A percentile compares a stretch with the other conserved stretches of the same genome.
phyloP scores from a whole-genome alignment of 177 flowering plant genomes.

The Telopea speciosissima region DNA sequence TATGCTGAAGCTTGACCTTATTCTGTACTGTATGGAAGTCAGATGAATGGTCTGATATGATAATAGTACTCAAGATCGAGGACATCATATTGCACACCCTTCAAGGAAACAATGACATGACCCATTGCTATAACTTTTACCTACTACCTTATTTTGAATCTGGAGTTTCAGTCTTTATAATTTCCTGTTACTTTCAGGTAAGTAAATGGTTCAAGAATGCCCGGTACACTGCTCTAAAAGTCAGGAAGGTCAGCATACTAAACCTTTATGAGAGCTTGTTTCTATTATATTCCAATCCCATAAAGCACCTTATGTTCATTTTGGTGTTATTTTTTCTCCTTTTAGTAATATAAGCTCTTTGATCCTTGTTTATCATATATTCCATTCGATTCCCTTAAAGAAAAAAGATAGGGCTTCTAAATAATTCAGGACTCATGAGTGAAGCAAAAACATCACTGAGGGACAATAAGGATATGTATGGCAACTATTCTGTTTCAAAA shows the following conservation, averaged over 20 bases:
- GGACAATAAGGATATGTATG: too few relatives aligned
- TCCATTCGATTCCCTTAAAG: background rate
- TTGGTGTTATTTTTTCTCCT: too few relatives aligned
- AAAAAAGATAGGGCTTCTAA: too few relatives aligned
- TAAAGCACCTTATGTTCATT: background rate
- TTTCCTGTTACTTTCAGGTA: conserved; percentile 47
- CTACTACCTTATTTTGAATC: background rate
- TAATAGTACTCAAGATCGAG: background rate
- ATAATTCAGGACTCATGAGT: too few relatives aligned
- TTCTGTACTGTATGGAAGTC: too few relatives aligned
- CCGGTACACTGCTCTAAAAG: conserved; percentile 71
- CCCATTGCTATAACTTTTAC: background rate
- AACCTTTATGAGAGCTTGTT: background rate
- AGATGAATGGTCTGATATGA: background rate
- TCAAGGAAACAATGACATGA: background rate
- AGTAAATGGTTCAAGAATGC: conserved; percentile 99
- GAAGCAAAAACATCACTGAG: too few relatives aligned
- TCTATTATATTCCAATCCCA: background rate
- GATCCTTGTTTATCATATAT: background rate
- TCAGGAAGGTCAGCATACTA: conserved; percentile 58
- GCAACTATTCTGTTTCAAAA: too few relatives aligned
- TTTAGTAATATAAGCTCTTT: background rate
- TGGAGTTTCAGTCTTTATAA: background rate
- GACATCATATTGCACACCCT: background rate
- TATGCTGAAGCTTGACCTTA: too few relatives aligned